Conservation (phyloP, 1,139 yeast genomes). For the Petasospora fabianii region DNA sequence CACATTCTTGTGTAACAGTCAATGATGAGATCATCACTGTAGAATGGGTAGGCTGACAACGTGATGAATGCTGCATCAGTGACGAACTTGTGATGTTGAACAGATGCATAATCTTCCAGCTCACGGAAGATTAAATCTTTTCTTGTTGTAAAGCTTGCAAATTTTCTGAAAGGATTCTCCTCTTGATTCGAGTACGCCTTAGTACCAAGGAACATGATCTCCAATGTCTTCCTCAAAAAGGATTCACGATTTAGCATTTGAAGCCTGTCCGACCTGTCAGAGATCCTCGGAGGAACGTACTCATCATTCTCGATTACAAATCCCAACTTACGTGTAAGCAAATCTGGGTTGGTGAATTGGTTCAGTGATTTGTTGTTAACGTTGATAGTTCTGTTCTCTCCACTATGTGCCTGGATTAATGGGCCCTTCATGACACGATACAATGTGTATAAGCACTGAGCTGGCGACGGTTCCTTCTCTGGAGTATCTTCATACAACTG, state of each 20-base stretch:
- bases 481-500: constrained; percentile 21
- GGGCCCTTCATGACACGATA: constrained; percentile 64
- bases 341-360: constrained; percentile 50
- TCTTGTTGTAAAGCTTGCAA: constrained; percentile 37
- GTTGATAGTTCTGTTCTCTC: constrained; percentile 51
- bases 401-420: constrained; percentile 38
- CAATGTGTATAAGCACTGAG: constrained; percentile 54
- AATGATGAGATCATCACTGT: constrained; percentile 58
- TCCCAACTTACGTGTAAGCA: constrained; percentile 45
- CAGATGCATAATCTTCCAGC: constrained; percentile 37
- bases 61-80: constrained; percentile 37
- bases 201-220: constrained; percentile 45
- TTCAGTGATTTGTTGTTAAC: constrained; percentile 46
- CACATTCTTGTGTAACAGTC: constrained; percentile 57
- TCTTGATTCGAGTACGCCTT: constrained; percentile 27
- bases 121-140: constrained; percentile 38
- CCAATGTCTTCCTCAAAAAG: constrained; percentile 46
- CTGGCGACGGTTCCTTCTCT: constrained; percentile 38
- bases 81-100: constrained; percentile 26
- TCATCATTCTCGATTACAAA: constrained; percentile 41
- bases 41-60: constrained; percentile 57
- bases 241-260: constrained; percentile 38
- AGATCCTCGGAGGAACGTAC: constrained; percentile 53
- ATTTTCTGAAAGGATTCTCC: constrained; percentile 33
- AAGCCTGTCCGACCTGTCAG: constrained; percentile 32